Conservation (phyloP, 805 yeast genomes). For the Starmerella geochares region DNA sequence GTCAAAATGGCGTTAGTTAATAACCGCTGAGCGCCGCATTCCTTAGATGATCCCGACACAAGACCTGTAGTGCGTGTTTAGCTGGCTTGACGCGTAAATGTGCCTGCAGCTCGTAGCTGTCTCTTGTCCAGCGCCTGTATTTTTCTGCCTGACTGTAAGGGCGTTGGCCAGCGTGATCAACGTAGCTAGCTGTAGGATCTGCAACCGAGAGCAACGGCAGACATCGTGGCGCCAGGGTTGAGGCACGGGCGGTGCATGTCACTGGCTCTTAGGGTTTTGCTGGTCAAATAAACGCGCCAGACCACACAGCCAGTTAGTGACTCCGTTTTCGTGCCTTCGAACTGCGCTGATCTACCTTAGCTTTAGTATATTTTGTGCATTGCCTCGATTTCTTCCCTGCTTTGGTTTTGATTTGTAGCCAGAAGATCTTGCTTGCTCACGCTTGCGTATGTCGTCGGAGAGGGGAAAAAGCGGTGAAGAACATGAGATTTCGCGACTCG, state of each 20-base stretch:
- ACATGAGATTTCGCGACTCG: neutral
- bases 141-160: neutral
- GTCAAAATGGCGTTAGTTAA: too few species aligned
- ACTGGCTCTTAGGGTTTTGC: constrained; percentile 1
- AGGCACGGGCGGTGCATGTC: neutral
- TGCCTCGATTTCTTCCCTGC: neutral
- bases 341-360: neutral
- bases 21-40: too few species aligned
- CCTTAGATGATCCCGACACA: too few species aligned
- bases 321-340: neutral
- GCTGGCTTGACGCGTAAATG: too few species aligned
- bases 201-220: constrained; percentile 6
- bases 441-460: too few species aligned
- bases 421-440: too few species aligned
- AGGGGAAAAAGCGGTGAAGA: too few species aligned
- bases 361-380: neutral
- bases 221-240: neutral
- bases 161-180: neutral
- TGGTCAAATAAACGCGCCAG: neutral
- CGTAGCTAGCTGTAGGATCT: neutral
- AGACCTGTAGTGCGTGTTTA: too few species aligned
- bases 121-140: too few species aligned
- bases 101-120: too few species aligned
- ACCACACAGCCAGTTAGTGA: neutral
- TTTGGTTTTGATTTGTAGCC: neutral